Evolutionary conservation across 2,329 filamentous ascomycete species (phyloP), one percentile per base, ranked within the genome.

Genomic region (Penicillium frequentans): DNA sequence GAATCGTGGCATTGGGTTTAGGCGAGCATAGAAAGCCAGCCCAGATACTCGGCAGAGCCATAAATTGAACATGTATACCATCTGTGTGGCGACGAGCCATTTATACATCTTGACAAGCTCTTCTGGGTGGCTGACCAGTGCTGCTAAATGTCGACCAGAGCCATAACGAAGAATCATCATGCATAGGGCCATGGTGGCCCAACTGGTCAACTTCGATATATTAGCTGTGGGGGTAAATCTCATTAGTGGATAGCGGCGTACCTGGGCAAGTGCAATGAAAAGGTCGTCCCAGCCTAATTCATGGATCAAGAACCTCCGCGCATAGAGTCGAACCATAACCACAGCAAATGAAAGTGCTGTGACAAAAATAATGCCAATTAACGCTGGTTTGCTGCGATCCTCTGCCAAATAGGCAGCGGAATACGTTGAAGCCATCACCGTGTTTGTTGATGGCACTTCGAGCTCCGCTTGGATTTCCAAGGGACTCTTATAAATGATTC

Each of bases 351-450:
- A 59, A 13, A 63, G 23, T 5, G 59, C 54, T 8, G 59, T 59
- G 10, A 53, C 42, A 8, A 63, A 35, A 1, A 24, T 16, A n/a
- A 65, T 75, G 4, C 5, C 77, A 75, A 66, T 27, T 10, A 27
- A 19, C 7, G 52, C 52, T 5, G 42, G 19, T 9, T 48, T 37
- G 7, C 52, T n/a, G 13, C 52, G 52, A 31, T 47, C 31, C 33
- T 47, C 27, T 44, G 31, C 52, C 43, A 47, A 29, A 48, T 37
- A 27, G 27, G 26, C 43, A 14, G 52, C 31, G 46, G 43, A 47
- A 27, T 48, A 48, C 3, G 23, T 49, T 10, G 26, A 29, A 49
- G 47, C 19, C 24, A 42, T 35, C 14, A 29, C 24, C 3, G 35
- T 39, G 16, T 11, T 39, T 33, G 31, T 33, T 33, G 35, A 19